Evolutionary conservation across 2,329 filamentous ascomycete species (phyloP), one percentile per base, ranked within the genome.

Genomic region (Fusarium sp.): DNA sequence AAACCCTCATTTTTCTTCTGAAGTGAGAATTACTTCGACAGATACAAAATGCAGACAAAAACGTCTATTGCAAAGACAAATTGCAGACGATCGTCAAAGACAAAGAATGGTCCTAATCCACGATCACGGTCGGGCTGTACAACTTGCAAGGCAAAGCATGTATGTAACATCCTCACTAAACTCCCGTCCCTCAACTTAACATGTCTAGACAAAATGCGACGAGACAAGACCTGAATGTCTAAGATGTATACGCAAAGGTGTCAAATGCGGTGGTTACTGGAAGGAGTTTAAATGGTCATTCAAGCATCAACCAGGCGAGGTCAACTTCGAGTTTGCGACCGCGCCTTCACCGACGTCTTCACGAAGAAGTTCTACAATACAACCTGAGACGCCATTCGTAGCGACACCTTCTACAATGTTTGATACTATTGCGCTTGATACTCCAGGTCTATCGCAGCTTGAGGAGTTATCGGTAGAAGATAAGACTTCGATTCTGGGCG

Each of bases 231-330:
- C 75, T 4, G 71, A 71, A 28, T 77, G 75, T 48, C 57, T 69
- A 13, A 70, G 69, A 46, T 77, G 75, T 57, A 59, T 68, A 12
- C 66, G 69, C 4, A 77, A 77, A 35, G 75, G 75, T 8, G 68
- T 76, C 18, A 69, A 68, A 16, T 77, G 75, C 38, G 74, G 70
- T 5, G 75, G 75, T 6, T 77, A 77, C 20, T 70, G 70, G 66
- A 69, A 69, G 23, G 76, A 77, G 21, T 75, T 82, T 43, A 79
- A 78, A 37, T 82, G 80, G 80, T 82, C 80, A 0, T 81, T 80
- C 64, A 82, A 82, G 43, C 79, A 82, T 57, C 80, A 82, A 52
- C 71, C 75, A 1, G 64, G 57, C 49, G 58, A 70, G n/a, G 52
- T 52, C 23, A 61, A 68, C 11, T 55, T 72, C 35, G 52, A 63